Evolutionary conservation across 2,329 filamentous ascomycete species (phyloP), one percentile per base, ranked within the genome.

Genomic region (Nigrograna mackinnonii): DNA sequence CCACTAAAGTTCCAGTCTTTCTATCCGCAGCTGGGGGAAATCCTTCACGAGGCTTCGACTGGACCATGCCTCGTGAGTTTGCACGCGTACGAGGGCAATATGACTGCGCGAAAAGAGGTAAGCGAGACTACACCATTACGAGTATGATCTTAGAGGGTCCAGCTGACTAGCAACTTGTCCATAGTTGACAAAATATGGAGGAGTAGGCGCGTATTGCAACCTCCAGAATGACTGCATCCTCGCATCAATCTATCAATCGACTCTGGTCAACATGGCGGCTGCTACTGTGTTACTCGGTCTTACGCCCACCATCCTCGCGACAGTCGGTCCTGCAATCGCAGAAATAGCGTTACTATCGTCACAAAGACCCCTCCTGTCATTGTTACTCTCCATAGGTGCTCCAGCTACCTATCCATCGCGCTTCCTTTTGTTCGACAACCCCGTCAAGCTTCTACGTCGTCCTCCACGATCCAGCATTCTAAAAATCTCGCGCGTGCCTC

Each of bases 311-410:
- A 7, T 42, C 5, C 39, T 42, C 4, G 5, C 39, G 3, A 37
- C 5, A 21, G 4, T 42, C 3, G 39, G 39, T 11, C 34, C 39
- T 34, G 21, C 11, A 6, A 30, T 37, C n/a, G 17, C 39, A 24
- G 33, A 42, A 31, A 42, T 37, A 31, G 39, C 39, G 22, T 22
- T 42, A 22, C 39, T 42, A 4, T 42, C 39, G 3, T 18, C 34
- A 13, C 32, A 19, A 20, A 22, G 39, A 22, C 39, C 32, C 26
- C 5, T 41, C 3, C 38, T 41, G 12, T 41, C 38, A 14, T 22
- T 35, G 12, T 18, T 41, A 5, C 17, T 41, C 17, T 22, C 17
- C 38, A 35, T 35, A 21, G 38, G 38, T 5, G 38, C 38, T 5
- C 38, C 38, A 16, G 38, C 22, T 11, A 35, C 21, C 28, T 41